Percentiles rank a stretch among this genome's conserved stretches.
Evolutionary conservation across 176 grass and related monocot genomes (phyloP).

Genomic region (Hsuehochloa calcarea): DNA sequence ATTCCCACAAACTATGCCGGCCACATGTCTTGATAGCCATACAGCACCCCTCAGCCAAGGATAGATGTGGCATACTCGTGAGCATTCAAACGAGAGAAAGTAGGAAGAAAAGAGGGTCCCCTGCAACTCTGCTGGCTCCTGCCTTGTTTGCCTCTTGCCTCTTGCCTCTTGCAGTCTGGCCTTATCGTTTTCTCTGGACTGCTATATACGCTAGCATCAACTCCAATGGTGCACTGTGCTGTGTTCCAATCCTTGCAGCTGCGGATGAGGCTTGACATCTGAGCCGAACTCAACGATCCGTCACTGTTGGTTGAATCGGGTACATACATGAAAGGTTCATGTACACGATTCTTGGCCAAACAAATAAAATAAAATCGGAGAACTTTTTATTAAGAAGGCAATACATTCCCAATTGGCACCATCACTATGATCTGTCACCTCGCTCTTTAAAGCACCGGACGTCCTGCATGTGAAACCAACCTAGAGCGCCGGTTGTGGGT

Average conservation of each 20-base stretch:
- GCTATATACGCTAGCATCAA: background rate
- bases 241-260: background rate
- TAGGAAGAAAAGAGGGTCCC: background rate
- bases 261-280: background rate
- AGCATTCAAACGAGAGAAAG: background rate
- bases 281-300: background rate
- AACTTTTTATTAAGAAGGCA: background rate
- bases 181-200: background rate
- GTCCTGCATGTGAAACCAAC: background rate
- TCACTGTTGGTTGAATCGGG: background rate
- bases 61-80: constrained; percentile 76
- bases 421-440: background rate
- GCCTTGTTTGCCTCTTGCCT: background rate
- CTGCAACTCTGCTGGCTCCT: background rate
- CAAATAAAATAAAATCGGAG: background rate
- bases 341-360: background rate
- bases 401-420: background rate
- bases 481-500: background rate
- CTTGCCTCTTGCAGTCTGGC: background rate
- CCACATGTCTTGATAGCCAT: constrained; percentile 99
- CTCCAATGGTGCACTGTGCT: background rate
- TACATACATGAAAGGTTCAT: background rate
- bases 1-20: constrained; percentile 78
- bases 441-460: background rate
- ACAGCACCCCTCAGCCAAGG: constrained; percentile 73